Evolutionary conservation across 257 asterid species (phyloP).

Genomic region (Henckelia pumila): DNA sequence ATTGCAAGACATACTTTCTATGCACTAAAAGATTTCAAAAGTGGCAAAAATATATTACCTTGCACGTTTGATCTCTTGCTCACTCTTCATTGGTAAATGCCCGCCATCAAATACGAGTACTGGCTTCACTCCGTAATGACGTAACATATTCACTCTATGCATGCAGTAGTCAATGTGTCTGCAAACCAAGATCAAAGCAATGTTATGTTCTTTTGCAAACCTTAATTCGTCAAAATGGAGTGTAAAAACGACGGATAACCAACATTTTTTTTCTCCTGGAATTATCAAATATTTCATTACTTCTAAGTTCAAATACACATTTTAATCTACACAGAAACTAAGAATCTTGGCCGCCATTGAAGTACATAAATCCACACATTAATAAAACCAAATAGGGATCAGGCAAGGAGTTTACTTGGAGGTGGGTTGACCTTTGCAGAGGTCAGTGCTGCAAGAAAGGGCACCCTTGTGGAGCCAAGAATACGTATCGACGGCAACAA

Average conservation of each 20-base stretch:
- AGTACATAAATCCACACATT: background rate
- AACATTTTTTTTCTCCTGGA: background rate
- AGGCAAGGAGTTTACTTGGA: conserved; percentile 51
- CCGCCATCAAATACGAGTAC: conserved; percentile 97
- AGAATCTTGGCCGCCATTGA: background rate
- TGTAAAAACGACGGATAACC: background rate
- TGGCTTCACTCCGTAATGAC: conserved; percentile 83
- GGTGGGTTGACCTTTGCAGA: conserved; percentile 87
- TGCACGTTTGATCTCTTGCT: conserved; percentile 85
- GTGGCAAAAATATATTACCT: conserved; percentile 43
- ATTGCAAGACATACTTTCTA: background rate
- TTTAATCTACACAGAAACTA: background rate
- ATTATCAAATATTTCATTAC: background rate
- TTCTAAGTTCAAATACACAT: background rate
- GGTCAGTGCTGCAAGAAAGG: conserved; percentile 88
- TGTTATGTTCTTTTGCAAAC: background rate
- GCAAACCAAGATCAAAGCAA: conserved; percentile 22
- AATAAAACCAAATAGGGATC: conserved; percentile 1
- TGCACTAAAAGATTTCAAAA: conserved; percentile 16
- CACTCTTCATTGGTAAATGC: conserved; percentile 81
- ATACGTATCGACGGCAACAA: conserved; percentile 85
- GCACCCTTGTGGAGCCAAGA: conserved; percentile 99
- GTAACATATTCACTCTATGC: conserved; percentile 89
- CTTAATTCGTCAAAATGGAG: conserved; percentile 9
- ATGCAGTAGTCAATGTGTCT: conserved; percentile 95